Base-by-base conservation (phyloP, 768 basidiomycete genomes). In the Gymnopilus dilepis region DNA sequence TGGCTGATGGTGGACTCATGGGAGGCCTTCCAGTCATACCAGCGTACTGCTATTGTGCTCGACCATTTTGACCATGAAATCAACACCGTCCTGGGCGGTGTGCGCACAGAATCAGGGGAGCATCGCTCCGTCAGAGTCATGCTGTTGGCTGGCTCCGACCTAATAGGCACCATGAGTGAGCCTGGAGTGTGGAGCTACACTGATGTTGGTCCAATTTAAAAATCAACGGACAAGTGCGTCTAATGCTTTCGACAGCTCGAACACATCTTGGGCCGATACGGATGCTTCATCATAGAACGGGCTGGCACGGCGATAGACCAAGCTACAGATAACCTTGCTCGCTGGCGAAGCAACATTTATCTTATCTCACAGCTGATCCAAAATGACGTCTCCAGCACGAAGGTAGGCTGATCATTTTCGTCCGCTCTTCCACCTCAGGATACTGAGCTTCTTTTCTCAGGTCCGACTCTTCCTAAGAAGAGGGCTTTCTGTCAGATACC, bases 1-100 rank as follows among this genome's bases (percentile, higher is more conserved):
- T 98, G 94, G 94, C 82, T 99, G 45, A 98, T 97, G 95, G 91
- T 98, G 43, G 97, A 99, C 72, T 82, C 95, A 19, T 99, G 96
- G 96, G 97, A 99, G 76, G 95, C 96, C 13, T 90, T 93, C 73
- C 96, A 95, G 75, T 81, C 86, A 48, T 99, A 99, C 79, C 92
- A 95, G 70, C 91, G 95, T 64, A 99, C 97, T 1, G 97, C 97
- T 38, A 87, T 98, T 58, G 97, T 99, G 56, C 85, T 99, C 58
- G 96, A 99, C 74, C 97, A 99, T 72, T 96, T 99, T 72, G 92
- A 99, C 72, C 84, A 95, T 71, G 90, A 97, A 78, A 88, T 99
- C 70, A 99, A 99, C 76, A 87, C 84, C 6, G 81, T 88, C 38
- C 78, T 89, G 22, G 94, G 95, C 5, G 97, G 95, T 47, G 86